Base-by-base conservation (phyloP, 176 grass and related monocot species). In the Oryza meridionalis region DNA sequence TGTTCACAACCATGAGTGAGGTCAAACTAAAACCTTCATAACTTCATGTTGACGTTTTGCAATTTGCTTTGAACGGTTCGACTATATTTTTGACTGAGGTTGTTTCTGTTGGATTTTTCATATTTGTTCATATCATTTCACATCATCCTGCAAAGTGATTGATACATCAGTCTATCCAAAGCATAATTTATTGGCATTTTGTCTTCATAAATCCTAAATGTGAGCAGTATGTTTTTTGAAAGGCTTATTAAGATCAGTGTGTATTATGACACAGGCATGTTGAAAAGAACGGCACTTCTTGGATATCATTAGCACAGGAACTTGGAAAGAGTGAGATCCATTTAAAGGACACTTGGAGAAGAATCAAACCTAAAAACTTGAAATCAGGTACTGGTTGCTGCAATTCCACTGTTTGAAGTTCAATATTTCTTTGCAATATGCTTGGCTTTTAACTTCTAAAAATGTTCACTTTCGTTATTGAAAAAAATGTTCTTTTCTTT, bases 331-430 rank as follows among this genome's bases (percentile, higher is more conserved):
- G 83, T 38, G 15, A 68, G 14, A 43, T 85, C 11, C 89, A 90
- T 82, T 76, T 98, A 72, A 98, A 98, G 91, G 95, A 98, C 88
- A 47, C 79, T 79, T 98, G 90, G 88, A 88, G 95, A 77, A 86
- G 87, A 59, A 90, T 90, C 7, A 93, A 88, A 77, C 47, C 15
- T 73, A 72, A 65, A 58, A 90, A 93, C 21, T 42, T 75, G 24
- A 98, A 55, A 55, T 90, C 12, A 84, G 92, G 95, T 94, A 17
- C 15, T 10, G 67, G 6, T 75, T 24, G 9, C 72, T 72, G 10
- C 29, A 67, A 63, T 69, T 76, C 37, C 49, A 27, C 77, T 77
- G 15, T 81, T 0, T 5, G 32, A 63, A 29, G 8, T 65, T 16
- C 17, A 22, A 55, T 46, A 70, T 35, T 9, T 69, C 65, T 83